Evolutionary conservation across 176 grass and related monocot genomes (phyloP), one percentile per base, ranked within the genome.

Genomic region (Cenchrus purpureus): DNA sequence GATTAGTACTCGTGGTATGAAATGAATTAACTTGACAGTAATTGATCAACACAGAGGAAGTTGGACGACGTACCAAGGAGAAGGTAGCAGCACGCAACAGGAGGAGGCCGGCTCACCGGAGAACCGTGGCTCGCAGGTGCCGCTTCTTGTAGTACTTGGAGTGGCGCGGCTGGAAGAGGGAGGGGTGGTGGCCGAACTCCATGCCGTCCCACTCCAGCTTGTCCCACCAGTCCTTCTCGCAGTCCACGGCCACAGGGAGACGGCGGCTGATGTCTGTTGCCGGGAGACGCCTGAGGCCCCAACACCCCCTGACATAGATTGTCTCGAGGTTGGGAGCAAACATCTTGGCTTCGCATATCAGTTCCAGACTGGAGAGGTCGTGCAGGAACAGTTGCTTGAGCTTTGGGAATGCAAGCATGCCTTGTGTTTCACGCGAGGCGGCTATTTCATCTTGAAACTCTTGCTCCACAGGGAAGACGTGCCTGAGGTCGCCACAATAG

Each of bases 191-290:
- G 32, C n/a, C 3, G 0, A 2, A 15, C 2, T 56, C 14, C 62
- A 2, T 0, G 3, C 51, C 73, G 0, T 85, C 83, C 82, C 83
- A 85, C 51, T 77, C 51, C 10, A 77, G 15, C 34, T 77, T 68
- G 5, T 68, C 63, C 83, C 83, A 85, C 15, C 61, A 58, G 0
- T 85, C 73, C 51, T 85, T 48, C 83, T 85, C 73, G 10, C 83
- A 85, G 73, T 85, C 52, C 15, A 85, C 73, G 0, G 12, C 0
- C 0, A 48, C 1, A 0, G 50, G 73, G 7, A 1, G 5, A 0
- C 5, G 17, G 65, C 65, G 32, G 6, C 37, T 34, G 19, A 4
- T 0, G 20, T 2, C 2, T 0, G 43, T 5, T 17, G 43, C 53
- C 1, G 74, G 65, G 12, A 85, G 44, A 14, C 54, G 43, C 54